These are phyloP conservation scores for Myriosclerotinia duriaeana DNA, from an alignment of 2,329 filamentous ascomycete species.

Conservation along the genomic window DNA sequence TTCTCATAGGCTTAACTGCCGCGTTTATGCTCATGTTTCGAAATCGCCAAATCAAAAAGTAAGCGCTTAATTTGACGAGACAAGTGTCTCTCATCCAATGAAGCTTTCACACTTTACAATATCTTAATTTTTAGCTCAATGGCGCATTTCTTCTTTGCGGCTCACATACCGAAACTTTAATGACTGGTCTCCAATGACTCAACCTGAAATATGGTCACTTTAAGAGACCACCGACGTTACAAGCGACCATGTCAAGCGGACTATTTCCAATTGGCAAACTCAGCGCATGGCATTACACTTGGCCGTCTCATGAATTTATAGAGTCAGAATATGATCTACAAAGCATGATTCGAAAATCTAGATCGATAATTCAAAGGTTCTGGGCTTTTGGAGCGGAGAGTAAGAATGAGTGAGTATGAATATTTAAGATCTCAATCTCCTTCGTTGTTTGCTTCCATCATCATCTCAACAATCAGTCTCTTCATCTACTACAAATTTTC, in stretches of 20 bases:
- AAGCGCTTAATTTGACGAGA: slow-evolving; percentile 19
- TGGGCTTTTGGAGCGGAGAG: slow-evolving; percentile 22
- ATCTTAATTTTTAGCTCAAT: slow-evolving; percentile 3
- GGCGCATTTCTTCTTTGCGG: slow-evolving; percentile 13
- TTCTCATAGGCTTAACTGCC: slow-evolving; percentile 10
- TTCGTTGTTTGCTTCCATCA: slow-evolving; percentile 32
- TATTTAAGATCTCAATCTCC: slow-evolving; percentile 38
- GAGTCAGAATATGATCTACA: slow-evolving; percentile 30
- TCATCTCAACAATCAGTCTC: slow-evolving; percentile 35
- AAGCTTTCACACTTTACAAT: neutral
- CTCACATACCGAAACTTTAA: slow-evolving; percentile 14
- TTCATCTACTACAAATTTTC: slow-evolving; percentile 34
- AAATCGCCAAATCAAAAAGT: neutral
- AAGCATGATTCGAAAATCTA: slow-evolving; percentile 22
- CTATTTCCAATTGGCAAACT: slow-evolving; percentile 36
- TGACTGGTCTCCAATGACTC: slow-evolving; percentile 18
- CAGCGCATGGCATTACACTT: slow-evolving; percentile 39
- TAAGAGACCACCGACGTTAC: slow-evolving; percentile 28
- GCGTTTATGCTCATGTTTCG: slow-evolving; percentile 2
- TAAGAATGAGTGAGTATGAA: slow-evolving; percentile 27
- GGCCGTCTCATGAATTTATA: slow-evolving; percentile 41
- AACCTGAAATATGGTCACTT: slow-evolving; percentile 3
- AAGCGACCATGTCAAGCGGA: slow-evolving; percentile 21
- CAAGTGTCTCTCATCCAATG: slow-evolving; percentile 17
- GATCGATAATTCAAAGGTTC: slow-evolving; percentile 21